Base-by-base conservation (phyloP, 768 basidiomycete genomes). In the Lactarius tabidus region DNA sequence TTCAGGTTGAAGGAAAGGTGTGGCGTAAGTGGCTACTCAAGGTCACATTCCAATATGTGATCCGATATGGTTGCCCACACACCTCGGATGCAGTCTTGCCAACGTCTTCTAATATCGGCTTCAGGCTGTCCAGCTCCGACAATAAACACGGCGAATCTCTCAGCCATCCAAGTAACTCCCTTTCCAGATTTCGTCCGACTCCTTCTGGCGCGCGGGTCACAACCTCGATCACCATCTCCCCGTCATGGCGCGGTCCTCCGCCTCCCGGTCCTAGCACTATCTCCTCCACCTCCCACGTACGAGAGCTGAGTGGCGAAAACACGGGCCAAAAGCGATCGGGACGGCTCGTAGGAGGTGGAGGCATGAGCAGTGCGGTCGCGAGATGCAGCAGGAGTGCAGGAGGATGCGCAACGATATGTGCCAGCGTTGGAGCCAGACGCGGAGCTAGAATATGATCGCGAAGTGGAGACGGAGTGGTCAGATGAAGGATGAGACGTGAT, bases 1-100 rank as follows among this genome's bases (percentile, higher is more conserved):
- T 79, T 84, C 33, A 98, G 82, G 74, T 97, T 97, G 81, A 98
- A 98, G 0, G 93, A 82, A n/a, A 91, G 75, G 69, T 85, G 82
- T 60, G 86, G 82, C 2, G 85, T 72, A 43, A 74, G 71, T 76
- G 79, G 63, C 68, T 66, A 54, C 39, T 4, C 51, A 62, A 65
- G 35, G 41, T 72, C 55, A 67, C 52, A 8, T 20, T 28, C 48
- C 54, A 23, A 29, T 15, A 51, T 51, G n/a, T n/a, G 48, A 51
- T 51, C 23, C 26, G 26, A 51, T 51, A 2, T 23, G 26, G 35
- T 18, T 28, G 15, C 9, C 31, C 57, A 29, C 68, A 35, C 52
- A 73, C 72, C 63, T 70, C 67, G 14, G 56, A 56, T 39, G 31
- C 45, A 0, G 26, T 23, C 59, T 75, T 81, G 64, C 76, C 59